These are phyloP conservation scores for Aspergillus sp. DNA, from an alignment of 2,329 filamentous ascomycete genomes.

Conservation along the genomic window DNA sequence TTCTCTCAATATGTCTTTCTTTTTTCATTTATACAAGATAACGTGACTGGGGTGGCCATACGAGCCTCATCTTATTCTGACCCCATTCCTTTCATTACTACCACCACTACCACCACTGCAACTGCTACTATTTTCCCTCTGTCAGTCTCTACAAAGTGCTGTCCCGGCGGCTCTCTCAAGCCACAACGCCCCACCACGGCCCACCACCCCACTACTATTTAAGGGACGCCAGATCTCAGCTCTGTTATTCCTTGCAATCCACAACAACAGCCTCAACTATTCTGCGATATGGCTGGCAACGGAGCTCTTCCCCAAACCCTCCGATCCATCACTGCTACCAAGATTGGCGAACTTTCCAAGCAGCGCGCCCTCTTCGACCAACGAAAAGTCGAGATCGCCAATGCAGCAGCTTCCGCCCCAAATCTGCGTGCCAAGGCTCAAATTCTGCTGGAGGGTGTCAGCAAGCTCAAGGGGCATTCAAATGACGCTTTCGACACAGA, in stretches of 20 bases:
- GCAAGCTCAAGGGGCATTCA: conserved; percentile 29
- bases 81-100: no score
- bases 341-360: conserved; percentile 49
- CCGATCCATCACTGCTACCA: conserved; percentile 48
- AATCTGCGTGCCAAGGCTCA: conserved; percentile 26
- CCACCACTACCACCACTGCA: no score
- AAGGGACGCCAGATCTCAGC: not conserved
- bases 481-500: conserved; percentile 29
- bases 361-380: conserved; percentile 44
- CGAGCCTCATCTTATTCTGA: no score
- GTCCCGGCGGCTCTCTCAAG: no score
- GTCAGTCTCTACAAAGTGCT: no score
- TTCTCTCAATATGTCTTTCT: no score
- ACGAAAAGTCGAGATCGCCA: conserved; percentile 37
- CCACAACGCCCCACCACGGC: no score
- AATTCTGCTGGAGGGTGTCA: conserved; percentile 30
- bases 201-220: no score
- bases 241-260: not conserved
- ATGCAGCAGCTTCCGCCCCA: conserved; percentile 20
- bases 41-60: no score
- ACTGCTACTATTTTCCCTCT: no score
- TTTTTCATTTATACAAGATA: no score
- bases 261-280: not conserved
- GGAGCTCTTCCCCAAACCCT: conserved; percentile 45
- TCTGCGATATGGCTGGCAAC: conserved; percentile 21